Evolutionary conservation across 371 early-diverging fungal genomes (phyloP).

Genomic region (Mortierella sp.): DNA sequence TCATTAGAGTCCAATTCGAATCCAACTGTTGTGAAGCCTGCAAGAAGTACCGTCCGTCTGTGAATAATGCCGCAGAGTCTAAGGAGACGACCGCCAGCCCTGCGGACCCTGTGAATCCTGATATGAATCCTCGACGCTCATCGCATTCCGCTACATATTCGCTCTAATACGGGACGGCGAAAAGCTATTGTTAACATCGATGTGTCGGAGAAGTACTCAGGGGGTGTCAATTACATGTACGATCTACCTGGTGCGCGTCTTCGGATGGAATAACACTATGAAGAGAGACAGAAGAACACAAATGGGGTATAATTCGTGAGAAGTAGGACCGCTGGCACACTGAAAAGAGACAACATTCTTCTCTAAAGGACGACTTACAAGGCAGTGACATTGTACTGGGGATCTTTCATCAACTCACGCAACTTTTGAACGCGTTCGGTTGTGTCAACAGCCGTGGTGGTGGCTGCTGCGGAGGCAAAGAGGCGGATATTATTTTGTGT

Average conservation of each 20-base stretch:
- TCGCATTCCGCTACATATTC: conserved; percentile 98
- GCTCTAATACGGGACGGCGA: conserved; percentile 68
- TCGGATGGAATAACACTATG: conserved; percentile 91
- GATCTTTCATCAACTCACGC: conserved; percentile 79
- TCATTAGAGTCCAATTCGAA: conserved; percentile 94
- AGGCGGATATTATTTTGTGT: neutral
- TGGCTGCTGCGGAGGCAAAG: conserved; percentile 3
- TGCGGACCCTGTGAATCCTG: conserved; percentile 98
- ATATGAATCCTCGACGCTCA: conserved; percentile 94
- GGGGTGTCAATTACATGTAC: no score
- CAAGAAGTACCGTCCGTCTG: conserved; percentile 99
- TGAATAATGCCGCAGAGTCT: conserved; percentile 88
- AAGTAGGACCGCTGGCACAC: neutral
- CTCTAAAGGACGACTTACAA: conserved; percentile 64
- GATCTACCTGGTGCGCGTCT: conserved; percentile 93
- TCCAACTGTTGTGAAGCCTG: conserved; percentile 97
- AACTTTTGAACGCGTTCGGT: conserved; percentile 73
- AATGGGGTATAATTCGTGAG: neutral
- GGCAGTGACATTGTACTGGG: conserved; percentile 78
- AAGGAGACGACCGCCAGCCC: conserved; percentile 86
- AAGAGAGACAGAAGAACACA: neutral
- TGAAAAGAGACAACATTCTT: neutral
- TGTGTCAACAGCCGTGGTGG: conserved; percentile 60
- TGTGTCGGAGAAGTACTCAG: no score
- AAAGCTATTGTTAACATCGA: no score